phyloP scores from a whole-genome alignment of 2,329 filamentous ascomycete genomes.

The Fusarium secorum region DNA sequence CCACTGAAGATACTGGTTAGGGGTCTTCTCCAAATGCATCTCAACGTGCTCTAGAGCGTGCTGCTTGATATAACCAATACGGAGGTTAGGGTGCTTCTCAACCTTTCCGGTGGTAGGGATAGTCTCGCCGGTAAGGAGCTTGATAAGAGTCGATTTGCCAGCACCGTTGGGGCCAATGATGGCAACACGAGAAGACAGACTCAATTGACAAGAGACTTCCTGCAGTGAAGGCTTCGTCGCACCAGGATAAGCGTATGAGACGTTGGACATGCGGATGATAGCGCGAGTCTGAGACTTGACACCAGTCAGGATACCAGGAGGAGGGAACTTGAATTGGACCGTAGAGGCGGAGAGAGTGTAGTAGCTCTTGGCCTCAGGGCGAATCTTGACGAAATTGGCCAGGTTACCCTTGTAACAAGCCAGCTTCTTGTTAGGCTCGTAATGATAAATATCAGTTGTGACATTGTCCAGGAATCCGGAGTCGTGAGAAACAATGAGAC shows the following conservation, averaged over 20 bases:
- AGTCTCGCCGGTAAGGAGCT: constrained; percentile 91
- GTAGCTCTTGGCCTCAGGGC: constrained; percentile 96
- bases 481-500: constrained; percentile 98
- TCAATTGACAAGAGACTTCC: constrained; percentile 87
- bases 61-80: constrained; percentile 99
- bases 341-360: constrained; percentile 91
- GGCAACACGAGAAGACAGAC: constrained; percentile 89
- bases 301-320: constrained; percentile 90
- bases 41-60: constrained; percentile 99
- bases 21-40: constrained; percentile 99
- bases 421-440: constrained; percentile 94
- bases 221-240: constrained; percentile 84
- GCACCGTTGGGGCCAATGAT: constrained; percentile 98
- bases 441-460: constrained; percentile 99
- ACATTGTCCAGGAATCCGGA: constrained; percentile 96
- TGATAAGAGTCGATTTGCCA: constrained; percentile 97
- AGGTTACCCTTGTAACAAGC: constrained; percentile 85
- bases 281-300: constrained; percentile 95
- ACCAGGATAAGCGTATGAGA: constrained; percentile 92
- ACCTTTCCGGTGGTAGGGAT: constrained; percentile 86
- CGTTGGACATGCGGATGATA: constrained; percentile 94
- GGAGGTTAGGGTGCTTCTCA: constrained; percentile 97
- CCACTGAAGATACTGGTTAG: constrained; percentile 99
- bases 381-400: constrained; percentile 82
- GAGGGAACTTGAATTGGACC: constrained; percentile 97